Percentiles rank a stretch among this genome's conserved stretches.
Evolutionary conservation across 768 basidiomycete species (phyloP).

Genomic region (Daedaleopsis nitida): DNA sequence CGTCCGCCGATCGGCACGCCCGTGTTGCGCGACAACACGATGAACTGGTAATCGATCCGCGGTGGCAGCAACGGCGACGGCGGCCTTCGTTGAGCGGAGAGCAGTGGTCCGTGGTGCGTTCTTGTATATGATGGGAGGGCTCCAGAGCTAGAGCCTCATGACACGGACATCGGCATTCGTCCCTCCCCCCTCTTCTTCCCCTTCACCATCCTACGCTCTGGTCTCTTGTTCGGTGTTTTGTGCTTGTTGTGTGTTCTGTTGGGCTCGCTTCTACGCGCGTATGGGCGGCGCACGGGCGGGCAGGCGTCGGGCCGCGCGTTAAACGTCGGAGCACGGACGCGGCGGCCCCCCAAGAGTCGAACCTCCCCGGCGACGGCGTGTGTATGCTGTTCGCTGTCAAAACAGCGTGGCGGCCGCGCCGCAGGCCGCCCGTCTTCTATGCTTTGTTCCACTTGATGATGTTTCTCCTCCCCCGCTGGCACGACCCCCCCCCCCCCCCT

Average conservation of each 20-base stretch:
- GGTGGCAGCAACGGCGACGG: too few species aligned
- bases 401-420: background rate
- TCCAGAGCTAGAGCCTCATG: background rate
- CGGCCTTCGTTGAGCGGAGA: background rate
- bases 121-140: background rate
- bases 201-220: background rate
- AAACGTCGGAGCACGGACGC: background rate
- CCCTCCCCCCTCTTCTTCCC: background rate
- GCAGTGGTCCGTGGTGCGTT: background rate
- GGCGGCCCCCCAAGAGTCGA: background rate
- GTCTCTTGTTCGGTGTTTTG: background rate
- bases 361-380: background rate
- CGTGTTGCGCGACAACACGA: slow-evolving; percentile 76
- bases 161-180: background rate
- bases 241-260: slow-evolving; percentile 1
- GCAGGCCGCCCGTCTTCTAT: background rate
- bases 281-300: slow-evolving; percentile 3
- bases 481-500: slow-evolving; percentile 13
- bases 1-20: slow-evolving; percentile 74
- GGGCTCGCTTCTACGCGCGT: background rate
- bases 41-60: slow-evolving; percentile 82
- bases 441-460: slow-evolving; percentile 3
- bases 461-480: background rate
- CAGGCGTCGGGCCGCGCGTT: background rate
- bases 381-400: background rate